Conservation (phyloP, 139 green algal genomes). For the Closterium sp. region DNA sequence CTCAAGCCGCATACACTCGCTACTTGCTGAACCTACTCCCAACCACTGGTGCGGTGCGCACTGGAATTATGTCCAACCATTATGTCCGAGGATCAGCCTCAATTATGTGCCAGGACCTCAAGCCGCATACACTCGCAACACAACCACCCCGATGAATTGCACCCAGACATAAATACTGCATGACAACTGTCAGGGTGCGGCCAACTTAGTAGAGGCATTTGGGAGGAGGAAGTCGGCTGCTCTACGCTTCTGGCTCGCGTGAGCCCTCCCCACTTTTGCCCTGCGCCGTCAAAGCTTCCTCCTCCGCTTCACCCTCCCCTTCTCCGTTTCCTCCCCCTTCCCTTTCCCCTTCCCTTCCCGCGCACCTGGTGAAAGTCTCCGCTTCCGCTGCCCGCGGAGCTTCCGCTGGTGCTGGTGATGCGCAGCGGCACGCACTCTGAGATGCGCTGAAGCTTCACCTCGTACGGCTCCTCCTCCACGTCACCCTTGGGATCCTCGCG, state of each 20-base stretch:
- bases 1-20: too few relatives aligned
- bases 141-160: too few relatives aligned
- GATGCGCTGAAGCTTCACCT: slow-evolving; percentile 44
- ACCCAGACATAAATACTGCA: too few relatives aligned
- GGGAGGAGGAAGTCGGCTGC: neutral
- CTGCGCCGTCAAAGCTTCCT: neutral
- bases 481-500: neutral
- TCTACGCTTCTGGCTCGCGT: neutral
- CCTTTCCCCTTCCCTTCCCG: neutral
- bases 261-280: neutral
- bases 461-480: slow-evolving; percentile 30
- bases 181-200: too few relatives aligned
- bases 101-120: too few relatives aligned
- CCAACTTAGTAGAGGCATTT: too few relatives aligned
- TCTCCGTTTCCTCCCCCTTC: neutral
- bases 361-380: slow-evolving; percentile 48
- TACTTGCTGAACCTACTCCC: too few relatives aligned
- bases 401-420: slow-evolving; percentile 42
- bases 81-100: too few relatives aligned
- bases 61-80: too few relatives aligned
- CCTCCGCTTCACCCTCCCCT: neutral
- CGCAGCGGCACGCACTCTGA: slow-evolving; percentile 33
- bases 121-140: too few relatives aligned
- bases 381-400: slow-evolving; percentile 41
- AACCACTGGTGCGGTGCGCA: too few relatives aligned